Conservation (phyloP, 805 yeast genomes). For the Saccharomycodes ludwigii region DNA sequence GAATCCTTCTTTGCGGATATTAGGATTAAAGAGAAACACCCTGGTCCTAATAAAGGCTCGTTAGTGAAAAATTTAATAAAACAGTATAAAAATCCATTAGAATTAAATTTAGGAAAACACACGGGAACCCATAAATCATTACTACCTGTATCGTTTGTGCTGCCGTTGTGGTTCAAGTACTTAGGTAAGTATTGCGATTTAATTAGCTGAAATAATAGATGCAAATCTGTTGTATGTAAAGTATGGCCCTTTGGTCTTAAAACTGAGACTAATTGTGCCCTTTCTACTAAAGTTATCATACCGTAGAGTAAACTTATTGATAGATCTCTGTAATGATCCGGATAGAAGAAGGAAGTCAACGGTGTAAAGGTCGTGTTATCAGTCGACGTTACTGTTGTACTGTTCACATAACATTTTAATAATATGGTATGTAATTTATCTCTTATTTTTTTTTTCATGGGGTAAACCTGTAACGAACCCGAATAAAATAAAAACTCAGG, state of each 20-base stretch:
- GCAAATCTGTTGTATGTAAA: slow-evolving; percentile 71
- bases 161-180: neutral
- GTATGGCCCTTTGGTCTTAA: slow-evolving; percentile 70
- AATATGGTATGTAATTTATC: slow-evolving; percentile 30
- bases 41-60: slow-evolving; percentile 8
- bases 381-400: slow-evolving; percentile 13
- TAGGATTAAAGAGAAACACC: slow-evolving; percentile 28
- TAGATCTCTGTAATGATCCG: slow-evolving; percentile 36
- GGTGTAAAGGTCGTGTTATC: no score
- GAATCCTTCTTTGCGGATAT: slow-evolving; percentile 54
- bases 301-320: slow-evolving; percentile 61
- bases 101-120: slow-evolving; percentile 82
- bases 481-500: slow-evolving; percentile 39
- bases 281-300: slow-evolving; percentile 49
- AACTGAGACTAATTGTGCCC: slow-evolving; percentile 48
- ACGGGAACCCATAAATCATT: slow-evolving; percentile 91
- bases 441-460: slow-evolving; percentile 46
- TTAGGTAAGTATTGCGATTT: slow-evolving; percentile 21
- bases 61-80: slow-evolving; percentile 50
- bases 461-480: slow-evolving; percentile 54
- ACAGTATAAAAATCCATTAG: slow-evolving; percentile 77
- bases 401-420: slow-evolving; percentile 12
- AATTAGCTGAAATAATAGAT: slow-evolving; percentile 59
- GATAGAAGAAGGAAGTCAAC: no score
- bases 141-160: slow-evolving; percentile 16